Evolutionary conservation across 1,284 basidiomycete genomes (phyloP).

Genomic region (Ceratobasidium papillatum): DNA sequence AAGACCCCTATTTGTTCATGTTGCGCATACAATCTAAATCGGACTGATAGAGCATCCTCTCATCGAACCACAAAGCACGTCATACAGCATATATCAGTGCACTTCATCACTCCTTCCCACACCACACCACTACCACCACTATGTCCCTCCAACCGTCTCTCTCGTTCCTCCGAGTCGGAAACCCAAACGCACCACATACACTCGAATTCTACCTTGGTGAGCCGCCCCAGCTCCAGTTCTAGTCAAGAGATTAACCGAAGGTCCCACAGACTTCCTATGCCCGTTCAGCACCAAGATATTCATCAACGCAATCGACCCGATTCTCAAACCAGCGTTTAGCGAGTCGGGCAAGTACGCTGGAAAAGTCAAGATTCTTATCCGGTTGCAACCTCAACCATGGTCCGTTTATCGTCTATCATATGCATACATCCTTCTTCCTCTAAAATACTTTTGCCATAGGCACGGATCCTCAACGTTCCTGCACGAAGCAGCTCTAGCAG

Average conservation of each 20-base stretch:
- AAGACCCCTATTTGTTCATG: background rate
- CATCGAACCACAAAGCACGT: background rate
- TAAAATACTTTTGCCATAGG: conserved; percentile 53
- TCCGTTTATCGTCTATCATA: too few species aligned
- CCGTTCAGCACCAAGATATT: conserved; percentile 65
- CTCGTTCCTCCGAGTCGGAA: conserved; percentile 76
- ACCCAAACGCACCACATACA: conserved; percentile 74
- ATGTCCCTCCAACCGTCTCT: conserved; percentile 90
- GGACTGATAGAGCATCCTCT: background rate
- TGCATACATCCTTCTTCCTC: background rate
- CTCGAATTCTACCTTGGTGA: conserved; percentile 90
- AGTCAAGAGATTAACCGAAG: too few species aligned
- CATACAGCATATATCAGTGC: background rate
- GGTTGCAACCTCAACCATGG: conserved; percentile 79
- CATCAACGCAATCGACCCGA: conserved; percentile 63
- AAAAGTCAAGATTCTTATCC: conserved; percentile 80
- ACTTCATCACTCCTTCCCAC: background rate
- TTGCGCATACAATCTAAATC: background rate
- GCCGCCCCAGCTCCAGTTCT: conserved; percentile 48
- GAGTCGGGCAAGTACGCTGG: conserved; percentile 74
- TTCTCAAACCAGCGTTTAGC: conserved; percentile 67
- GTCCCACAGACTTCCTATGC: conserved; percentile 24
- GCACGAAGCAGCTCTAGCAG: conserved; percentile 85
- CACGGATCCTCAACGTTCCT: conserved; percentile 77
- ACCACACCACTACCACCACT: conserved; percentile 1